Evolutionary conservation across 352 stramenopile genomes (phyloP), one percentile per base, ranked within the genome.

Genomic region (Globisporangium cystogenes): DNA sequence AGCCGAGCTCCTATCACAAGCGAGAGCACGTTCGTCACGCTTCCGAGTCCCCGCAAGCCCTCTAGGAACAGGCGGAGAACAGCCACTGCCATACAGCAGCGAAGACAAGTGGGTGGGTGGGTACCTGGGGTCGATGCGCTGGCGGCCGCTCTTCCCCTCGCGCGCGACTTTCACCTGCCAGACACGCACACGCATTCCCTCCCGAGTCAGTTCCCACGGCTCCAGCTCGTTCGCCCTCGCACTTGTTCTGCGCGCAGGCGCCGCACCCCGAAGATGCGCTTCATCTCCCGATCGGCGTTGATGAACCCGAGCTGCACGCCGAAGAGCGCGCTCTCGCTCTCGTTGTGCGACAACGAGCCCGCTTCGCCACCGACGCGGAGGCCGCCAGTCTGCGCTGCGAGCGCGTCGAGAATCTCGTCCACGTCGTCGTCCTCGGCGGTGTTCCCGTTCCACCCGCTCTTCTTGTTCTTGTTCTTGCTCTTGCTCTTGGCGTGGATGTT

Each of bases 251-350:
- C n/a, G n/a, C 18, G 41, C 23, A 15, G 3, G 6, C 4, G 2
- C 27, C 70, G 18, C 56, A 94, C 83, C 21, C 82, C 82, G 67
- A 94, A 93, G 53, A 94, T 87, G 40, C 84, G 79, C 65, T 91
- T 93, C 84, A 94, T 93, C 64, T 94, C 84, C 59, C 86, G 91
- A 57, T 94, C 84, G 18, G 84, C 84, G 48, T 94, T 94, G 46
- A 88, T 74, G 51, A 87, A 77, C 41, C 74, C 68, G 36, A 90
- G 59, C 31, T 92, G 70, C 18, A 91, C 84, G 7, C 70, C 57
- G 5, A 94, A 75, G 1, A 94, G 59, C 16, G 68, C 70, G 43
- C 85, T 86, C 58, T 82, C 75, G 8, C 70, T 64, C 33, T 71
- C 64, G 47, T 72, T 68, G 11, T 53, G 59, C 43, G 63, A 55